Base-by-base conservation (phyloP, 2,329 filamentous ascomycete species). In the Fusarium aywerte region DNA sequence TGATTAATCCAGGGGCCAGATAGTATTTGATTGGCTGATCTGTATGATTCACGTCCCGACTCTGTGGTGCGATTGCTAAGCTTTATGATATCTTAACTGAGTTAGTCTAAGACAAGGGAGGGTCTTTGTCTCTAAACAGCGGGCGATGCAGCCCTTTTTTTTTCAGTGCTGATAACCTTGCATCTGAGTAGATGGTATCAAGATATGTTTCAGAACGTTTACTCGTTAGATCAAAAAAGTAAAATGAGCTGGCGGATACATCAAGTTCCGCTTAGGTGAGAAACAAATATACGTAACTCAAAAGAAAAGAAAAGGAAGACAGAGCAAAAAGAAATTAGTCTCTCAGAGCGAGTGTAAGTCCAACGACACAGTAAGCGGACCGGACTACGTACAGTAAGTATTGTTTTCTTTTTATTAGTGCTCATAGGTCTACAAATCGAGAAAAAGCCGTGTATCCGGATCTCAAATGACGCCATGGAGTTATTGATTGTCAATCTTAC, bases 1-100 rank as follows among this genome's bases (percentile, higher is more conserved):
- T 72, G 70, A 73, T 66, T 63, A 70, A 71, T 67, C 59, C 65
- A 56, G 47, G 52, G 61, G 35, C 15, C 20, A 36, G 15, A 3
- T 36, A 25, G 35, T 53, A 5, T 59, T 32, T 43, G 31, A 71
- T 71, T 72, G 27, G 69, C 36, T 40, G 27, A 67, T 54, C 48
- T 58, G 18, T 7, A 15, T n/a, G 38, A 43, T 57, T 38, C 21
- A 36, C 38, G 25, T 49, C 51, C 40, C 65, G 35, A n/a, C 33
- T 36, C 43, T 42, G 44, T 31, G 58, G 68, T 43, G 54, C 52
- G 50, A 71, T 71, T 71, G 61, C 65, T 69, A 71, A 71, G 58
- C 45, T 58, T 54, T 32, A 18, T 57, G 35, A 31, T 21, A 42
- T 40, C 33, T 42, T 51, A 36, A 44, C 48, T 32, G 49, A 27